phyloP scores from a whole-genome alignment of 371 early-diverging fungal species.

The Mucor velutinosus region DNA sequence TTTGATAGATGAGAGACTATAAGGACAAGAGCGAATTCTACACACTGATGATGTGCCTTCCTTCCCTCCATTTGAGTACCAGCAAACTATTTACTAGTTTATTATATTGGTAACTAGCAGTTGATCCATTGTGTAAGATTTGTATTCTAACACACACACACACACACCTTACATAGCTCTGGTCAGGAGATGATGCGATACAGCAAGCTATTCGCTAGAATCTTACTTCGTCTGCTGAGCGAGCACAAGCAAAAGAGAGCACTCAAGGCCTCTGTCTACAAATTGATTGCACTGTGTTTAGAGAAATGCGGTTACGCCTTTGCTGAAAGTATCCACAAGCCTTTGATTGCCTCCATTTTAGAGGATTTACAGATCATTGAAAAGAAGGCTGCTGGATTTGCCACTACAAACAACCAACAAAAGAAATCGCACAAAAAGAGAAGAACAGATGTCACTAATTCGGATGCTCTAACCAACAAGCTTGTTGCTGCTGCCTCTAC shows the following conservation, averaged over 20 bases:
- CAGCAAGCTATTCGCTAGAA: constrained; percentile 40
- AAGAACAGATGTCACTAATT: constrained; percentile 42
- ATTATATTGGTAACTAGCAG: constrained; percentile 38
- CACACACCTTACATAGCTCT: constrained; percentile 21
- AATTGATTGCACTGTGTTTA: constrained; percentile 42
- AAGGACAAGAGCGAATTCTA: constrained; percentile 43
- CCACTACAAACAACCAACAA: background rate
- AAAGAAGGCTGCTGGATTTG: constrained; percentile 15
- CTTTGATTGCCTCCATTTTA: constrained; percentile 28
- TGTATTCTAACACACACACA: background rate
- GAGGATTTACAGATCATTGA: constrained; percentile 33
- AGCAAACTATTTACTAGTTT: constrained; percentile 44
- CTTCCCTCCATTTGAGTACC: constrained; percentile 41
- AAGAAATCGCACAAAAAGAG: constrained; percentile 43
- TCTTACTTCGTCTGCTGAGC: constrained; percentile 40
- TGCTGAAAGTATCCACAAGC: constrained; percentile 38
- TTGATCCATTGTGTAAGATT: background rate
- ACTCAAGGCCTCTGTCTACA: constrained; percentile 39
- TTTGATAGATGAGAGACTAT: constrained; percentile 31
- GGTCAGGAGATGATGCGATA: constrained; percentile 43
- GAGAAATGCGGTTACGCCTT: constrained; percentile 49
- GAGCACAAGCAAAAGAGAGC: constrained; percentile 43
- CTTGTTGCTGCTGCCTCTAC: constrained; percentile 17
- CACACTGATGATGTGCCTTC: constrained; percentile 44
- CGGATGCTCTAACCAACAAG: constrained; percentile 31